These are phyloP conservation scores for Toxoplasma gondii DNA, from an alignment of 169 alveolate genomes.

Conservation along the genomic window DNA sequence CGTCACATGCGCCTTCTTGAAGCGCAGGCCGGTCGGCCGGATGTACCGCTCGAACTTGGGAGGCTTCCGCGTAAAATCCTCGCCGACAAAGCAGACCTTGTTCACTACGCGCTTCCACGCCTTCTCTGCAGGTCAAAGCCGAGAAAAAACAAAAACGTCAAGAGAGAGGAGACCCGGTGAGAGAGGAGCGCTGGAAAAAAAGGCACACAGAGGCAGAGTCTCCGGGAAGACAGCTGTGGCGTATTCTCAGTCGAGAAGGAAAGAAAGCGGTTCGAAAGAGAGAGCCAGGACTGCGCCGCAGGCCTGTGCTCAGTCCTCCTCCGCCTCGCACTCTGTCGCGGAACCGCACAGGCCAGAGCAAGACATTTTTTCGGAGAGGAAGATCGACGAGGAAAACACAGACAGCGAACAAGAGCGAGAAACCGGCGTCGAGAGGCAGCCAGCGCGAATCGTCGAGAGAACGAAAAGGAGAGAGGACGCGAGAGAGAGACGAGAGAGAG, in stretches of 20 bases:
- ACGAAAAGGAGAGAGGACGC: background rate
- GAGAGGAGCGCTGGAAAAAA: background rate
- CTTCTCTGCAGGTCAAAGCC: constrained; percentile 77
- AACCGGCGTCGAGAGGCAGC: background rate
- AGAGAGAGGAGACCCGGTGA: background rate
- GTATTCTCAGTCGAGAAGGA: too few relatives aligned
- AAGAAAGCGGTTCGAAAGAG: too few relatives aligned
- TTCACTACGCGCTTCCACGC: constrained; percentile 99
- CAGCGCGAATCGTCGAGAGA: background rate
- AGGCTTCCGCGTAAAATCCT: constrained; percentile 98
- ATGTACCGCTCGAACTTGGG: constrained; percentile 98
- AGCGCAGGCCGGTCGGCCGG: constrained; percentile 98
- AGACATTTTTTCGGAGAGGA: too few relatives aligned
- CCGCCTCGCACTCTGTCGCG: too few relatives aligned
- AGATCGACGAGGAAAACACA: too few relatives aligned
- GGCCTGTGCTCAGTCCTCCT: too few relatives aligned
- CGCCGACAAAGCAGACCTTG: constrained; percentile 97
- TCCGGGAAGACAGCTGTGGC: too few relatives aligned
- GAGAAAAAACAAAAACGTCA: background rate
- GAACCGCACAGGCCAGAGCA: too few relatives aligned
- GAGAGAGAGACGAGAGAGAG: background rate
- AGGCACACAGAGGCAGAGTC: too few relatives aligned
- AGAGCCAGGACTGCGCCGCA: too few relatives aligned
- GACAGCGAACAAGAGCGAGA: too few relatives aligned
- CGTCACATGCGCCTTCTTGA: constrained; percentile 98